phyloP scores from a whole-genome alignment of 116 monocot species.

The Trichopus zeylanicus region DNA sequence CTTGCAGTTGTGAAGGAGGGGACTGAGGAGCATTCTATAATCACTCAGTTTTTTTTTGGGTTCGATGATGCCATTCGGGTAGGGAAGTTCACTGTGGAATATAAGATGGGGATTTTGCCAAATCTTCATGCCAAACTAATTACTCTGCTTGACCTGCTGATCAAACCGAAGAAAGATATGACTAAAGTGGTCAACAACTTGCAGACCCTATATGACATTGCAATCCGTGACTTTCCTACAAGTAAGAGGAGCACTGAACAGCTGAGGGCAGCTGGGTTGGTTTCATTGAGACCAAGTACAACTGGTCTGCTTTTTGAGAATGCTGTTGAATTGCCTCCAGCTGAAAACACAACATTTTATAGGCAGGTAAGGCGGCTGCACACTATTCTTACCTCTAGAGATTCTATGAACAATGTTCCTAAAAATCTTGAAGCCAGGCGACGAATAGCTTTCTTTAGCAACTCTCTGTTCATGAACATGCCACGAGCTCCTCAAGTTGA shows the following conservation, averaged over 20 bases:
- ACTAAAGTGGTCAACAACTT: constrained; percentile 57
- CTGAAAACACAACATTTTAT: constrained; percentile 51
- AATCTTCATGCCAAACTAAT: constrained; percentile 51
- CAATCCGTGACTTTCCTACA: constrained; percentile 60
- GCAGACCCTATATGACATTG: constrained; percentile 83
- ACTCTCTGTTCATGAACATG: constrained; percentile 98
- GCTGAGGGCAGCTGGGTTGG: constrained; percentile 51
- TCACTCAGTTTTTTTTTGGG: constrained; percentile 43
- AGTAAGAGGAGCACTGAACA: constrained; percentile 42
- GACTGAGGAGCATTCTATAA: constrained; percentile 57
- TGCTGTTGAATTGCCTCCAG: constrained; percentile 55
- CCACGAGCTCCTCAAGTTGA: constrained; percentile 92
- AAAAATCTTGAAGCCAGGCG: constrained; percentile 83
- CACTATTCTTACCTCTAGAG: constrained; percentile 73
- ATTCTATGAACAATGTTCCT: constrained; percentile 82
- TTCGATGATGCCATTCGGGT: constrained; percentile 48
- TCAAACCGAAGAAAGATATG: constrained; percentile 50
- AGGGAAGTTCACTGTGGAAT: constrained; percentile 54
- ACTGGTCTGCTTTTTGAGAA: constrained; percentile 76
- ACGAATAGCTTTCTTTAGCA: constrained; percentile 89
- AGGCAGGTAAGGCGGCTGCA: constrained; percentile 65
- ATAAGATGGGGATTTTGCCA: constrained; percentile 39
- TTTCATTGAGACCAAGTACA: constrained; percentile 22
- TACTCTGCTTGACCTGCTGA: constrained; percentile 35
- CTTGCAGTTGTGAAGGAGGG: constrained; percentile 45